Base-by-base conservation (phyloP, 192 early-diverging fungal genomes). In the Backusella tarrabulga region DNA sequence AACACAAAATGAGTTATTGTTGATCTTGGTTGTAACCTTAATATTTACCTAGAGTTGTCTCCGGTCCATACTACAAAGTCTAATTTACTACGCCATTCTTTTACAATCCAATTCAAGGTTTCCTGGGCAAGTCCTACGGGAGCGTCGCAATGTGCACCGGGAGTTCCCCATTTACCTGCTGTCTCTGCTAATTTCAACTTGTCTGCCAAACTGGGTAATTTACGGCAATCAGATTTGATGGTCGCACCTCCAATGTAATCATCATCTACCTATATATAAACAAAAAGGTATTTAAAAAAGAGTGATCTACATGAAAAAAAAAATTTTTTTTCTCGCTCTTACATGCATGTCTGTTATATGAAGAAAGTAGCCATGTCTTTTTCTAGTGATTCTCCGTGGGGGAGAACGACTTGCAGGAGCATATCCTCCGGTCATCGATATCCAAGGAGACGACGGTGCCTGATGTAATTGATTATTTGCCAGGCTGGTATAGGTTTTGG, bases 11-110 rank as follows among this genome's bases (percentile, higher is more conserved):
- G 23, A 40, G 15, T 21, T 29, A 9, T 68, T 68, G 42, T 14
- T 36, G 46, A 12, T 36, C 32, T 23, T 60, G 6, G 54, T 60
- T 60, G 67, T 32, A 46, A 46, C 21, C 7, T 50, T 34, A 63
- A 41, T 32, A 32, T 3, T 52, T 83, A 87, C 88, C 84, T 85
- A 4, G 88, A 86, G 83, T 87, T 91, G 74, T 93, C 92, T 2
- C 92, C 92, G 2, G 91, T 93, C 88, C 90, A 93, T 4, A 89
- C 73, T 0, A 93, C 88, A 87, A 93, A 93, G 76, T 93, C 92
- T 5, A 91, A 74, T 7, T 83, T 77, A 21, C 83, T 72, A 15
- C 56, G 67, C 71, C 83, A 84, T 12, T 85, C 72, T 1, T 38
- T 46, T 15, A 78, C 76, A 63, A 93, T 70, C 81, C 90, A 89